Evolutionary conservation across 257 asterid species (phyloP), one percentile per base, ranked within the genome.

Genomic region (Sherardia arvensis): DNA sequence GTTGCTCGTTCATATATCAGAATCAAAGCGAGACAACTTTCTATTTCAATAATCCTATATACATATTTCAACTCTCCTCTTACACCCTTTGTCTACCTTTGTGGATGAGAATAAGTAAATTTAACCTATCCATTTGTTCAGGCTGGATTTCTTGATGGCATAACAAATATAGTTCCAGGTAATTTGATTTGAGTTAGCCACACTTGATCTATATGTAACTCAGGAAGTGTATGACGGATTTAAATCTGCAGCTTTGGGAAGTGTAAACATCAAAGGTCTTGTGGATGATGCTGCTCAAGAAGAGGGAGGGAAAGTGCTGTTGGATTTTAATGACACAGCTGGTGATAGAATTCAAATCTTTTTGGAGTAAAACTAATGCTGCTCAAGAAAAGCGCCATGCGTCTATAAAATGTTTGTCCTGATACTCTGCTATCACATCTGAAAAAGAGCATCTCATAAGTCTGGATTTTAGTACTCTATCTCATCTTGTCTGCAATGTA

Each of bases 91-190:
- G 25, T 33, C 20, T 21, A 34, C 1, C 22, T 34, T 60, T 23
- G 20, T 34, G 51, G 7, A 20, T 60, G 21, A 7, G 14, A 25
- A 14, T 14, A 0, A 12, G 36, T 36, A 27, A 14, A 63, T 6
- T 26, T 59, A 22, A 26, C 53, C 1, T 1, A 27, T 59, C 30
- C 11, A 17, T 49, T 33, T 77, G 62, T 58, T 27, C 88, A 87
- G 97, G 97, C 98, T 66, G 96, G 96, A 53, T 91, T 91, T 78
- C 80, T 91, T 68, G 95, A 91, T 20, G 96, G 95, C 69, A 77
- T 91, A 67, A 80, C 90, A 55, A 83, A 81, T 66, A 71, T 88
- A 71, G 89, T 91, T 62, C 98, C 96, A 78, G 97, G 97, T 88
- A 79, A 43, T 67, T 62, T 22, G 36, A 29, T 66, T 20, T 56